Evolutionary conservation across 2,329 filamentous ascomycete species (phyloP).

Genomic region (Leptographium flavum): DNA sequence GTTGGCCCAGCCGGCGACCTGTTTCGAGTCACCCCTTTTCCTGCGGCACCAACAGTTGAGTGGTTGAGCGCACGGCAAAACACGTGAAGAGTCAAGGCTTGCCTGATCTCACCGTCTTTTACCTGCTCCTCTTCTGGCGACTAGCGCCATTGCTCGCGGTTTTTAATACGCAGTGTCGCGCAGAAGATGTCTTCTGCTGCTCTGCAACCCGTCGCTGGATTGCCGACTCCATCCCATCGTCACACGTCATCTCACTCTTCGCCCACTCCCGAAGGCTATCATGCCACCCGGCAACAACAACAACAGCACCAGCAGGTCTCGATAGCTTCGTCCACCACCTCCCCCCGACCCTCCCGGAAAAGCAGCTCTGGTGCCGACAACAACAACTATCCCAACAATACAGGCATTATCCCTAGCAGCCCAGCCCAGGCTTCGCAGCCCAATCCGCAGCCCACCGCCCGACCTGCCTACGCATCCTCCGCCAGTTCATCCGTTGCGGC

Average conservation of each 20-base stretch:
- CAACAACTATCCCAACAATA: conserved; percentile 18
- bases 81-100: background rate
- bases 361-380: conserved; percentile 30
- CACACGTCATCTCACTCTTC: conserved; percentile 38
- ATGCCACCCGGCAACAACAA: conserved; percentile 31
- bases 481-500: conserved; percentile 21
- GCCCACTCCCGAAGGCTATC: conserved; percentile 40
- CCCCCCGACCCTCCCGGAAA: conserved; percentile 38
- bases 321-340: conserved; percentile 32
- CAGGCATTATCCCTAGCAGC: conserved; percentile 21
- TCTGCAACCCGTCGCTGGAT: conserved; percentile 36
- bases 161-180: conserved; percentile 4
- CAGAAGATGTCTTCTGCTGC: conserved; percentile 47
- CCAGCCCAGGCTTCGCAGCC: conserved; percentile 14
- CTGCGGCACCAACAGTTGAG: background rate
- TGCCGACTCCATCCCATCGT: conserved; percentile 35
- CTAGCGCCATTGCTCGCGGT: background rate
- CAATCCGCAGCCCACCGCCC: conserved; percentile 32
- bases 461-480: conserved; percentile 28
- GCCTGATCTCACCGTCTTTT: conserved; percentile 2
- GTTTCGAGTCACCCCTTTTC: background rate
- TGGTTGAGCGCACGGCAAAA: background rate
- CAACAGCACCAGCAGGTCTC: conserved; percentile 1
- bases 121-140: background rate
- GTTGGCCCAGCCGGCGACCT: too few relatives aligned